Conservation (phyloP, 1,284 basidiomycete species). For the Cutaneotrichosporon sp. region DNA sequence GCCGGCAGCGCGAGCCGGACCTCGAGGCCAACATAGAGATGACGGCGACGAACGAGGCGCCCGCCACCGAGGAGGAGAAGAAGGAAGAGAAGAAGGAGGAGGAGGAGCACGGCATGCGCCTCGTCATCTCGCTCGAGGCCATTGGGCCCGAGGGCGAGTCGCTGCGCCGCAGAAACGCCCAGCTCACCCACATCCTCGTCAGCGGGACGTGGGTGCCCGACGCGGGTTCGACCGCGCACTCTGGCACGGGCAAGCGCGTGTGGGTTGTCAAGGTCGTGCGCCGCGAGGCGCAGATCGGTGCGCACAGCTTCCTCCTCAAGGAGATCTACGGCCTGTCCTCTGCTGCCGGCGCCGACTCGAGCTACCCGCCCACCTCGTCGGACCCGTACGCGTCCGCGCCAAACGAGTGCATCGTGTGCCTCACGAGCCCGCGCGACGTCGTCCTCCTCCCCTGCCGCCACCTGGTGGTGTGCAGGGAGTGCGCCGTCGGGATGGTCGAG, state of each 20-base stretch:
- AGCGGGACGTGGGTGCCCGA: constrained; percentile 64
- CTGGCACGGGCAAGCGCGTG: constrained; percentile 55
- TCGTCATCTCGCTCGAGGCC: constrained; percentile 73
- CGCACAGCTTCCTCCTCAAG: constrained; percentile 85
- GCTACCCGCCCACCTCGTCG: constrained; percentile 57
- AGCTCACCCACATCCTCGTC: constrained; percentile 80
- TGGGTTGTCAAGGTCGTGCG: constrained; percentile 90
- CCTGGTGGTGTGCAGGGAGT: constrained; percentile 87
- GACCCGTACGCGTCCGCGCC: constrained; percentile 70
- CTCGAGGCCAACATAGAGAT: constrained; percentile 48
- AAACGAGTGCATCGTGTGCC: constrained; percentile 83
- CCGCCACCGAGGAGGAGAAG: constrained; percentile 38
- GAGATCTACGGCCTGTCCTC: constrained; percentile 83
- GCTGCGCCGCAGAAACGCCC: constrained; percentile 70
- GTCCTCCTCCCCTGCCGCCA: constrained; percentile 86
- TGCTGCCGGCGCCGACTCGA: constrained; percentile 51
- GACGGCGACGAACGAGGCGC: constrained; percentile 37
- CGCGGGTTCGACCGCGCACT: constrained; percentile 21
- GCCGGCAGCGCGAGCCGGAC: constrained; percentile 36
- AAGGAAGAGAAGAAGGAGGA: constrained; percentile 54
- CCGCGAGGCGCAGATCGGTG: constrained; percentile 76
- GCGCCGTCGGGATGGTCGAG: constrained; percentile 90
- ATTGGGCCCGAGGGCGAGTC: constrained; percentile 63
- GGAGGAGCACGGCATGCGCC: constrained; percentile 67
- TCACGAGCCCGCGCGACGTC: constrained; percentile 81